Percentiles rank a stretch among this genome's conserved stretches.
Conservation (phyloP, 495 filamentous ascomycete genomes). For the Penicillium lividum region DNA sequence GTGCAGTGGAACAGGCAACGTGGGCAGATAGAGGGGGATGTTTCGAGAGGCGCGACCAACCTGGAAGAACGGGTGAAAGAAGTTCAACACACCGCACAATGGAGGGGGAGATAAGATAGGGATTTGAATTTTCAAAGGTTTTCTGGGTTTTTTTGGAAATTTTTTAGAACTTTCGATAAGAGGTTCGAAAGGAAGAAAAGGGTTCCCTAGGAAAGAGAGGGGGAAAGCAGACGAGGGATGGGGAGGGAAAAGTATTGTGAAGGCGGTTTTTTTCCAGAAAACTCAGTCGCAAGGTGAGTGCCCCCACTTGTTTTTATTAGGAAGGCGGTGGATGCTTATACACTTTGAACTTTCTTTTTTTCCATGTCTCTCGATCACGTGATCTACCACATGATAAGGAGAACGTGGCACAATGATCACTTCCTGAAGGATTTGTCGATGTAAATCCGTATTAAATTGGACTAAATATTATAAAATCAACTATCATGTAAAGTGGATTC, state of each 20-base stretch:
- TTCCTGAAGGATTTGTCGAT: too few relatives aligned
- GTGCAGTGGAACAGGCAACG: not conserved
- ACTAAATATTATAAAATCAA: too few relatives aligned
- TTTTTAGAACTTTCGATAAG: conserved; percentile 48
- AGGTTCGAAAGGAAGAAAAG: conserved; percentile 41
- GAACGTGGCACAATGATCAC: too few relatives aligned
- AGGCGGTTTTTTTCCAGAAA: conserved; percentile 42
- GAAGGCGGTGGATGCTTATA: conserved; percentile 13
- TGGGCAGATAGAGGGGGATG: not conserved
- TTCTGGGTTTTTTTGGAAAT: conserved; percentile 43
- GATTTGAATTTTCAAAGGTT: conserved; percentile 26
- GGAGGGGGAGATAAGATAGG: conserved; percentile 37
- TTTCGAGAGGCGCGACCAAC: conserved; percentile 22
- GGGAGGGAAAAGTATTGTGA: conserved; percentile 40
- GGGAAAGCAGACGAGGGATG: conserved; percentile 33
- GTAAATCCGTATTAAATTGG: too few relatives aligned
- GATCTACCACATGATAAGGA: not conserved
- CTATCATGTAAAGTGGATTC: not conserved
- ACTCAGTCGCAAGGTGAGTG: conserved; percentile 34
- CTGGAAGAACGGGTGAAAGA: conserved; percentile 32
- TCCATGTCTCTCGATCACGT: not conserved
- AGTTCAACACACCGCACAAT: conserved; percentile 47
- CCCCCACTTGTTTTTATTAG: conserved; percentile 25
- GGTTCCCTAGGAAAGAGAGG: conserved; percentile 42
- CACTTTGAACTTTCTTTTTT: not conserved